These are phyloP conservation scores for Podospora didyma DNA, from an alignment of 495 filamentous ascomycete species.

Conservation along the genomic window DNA sequence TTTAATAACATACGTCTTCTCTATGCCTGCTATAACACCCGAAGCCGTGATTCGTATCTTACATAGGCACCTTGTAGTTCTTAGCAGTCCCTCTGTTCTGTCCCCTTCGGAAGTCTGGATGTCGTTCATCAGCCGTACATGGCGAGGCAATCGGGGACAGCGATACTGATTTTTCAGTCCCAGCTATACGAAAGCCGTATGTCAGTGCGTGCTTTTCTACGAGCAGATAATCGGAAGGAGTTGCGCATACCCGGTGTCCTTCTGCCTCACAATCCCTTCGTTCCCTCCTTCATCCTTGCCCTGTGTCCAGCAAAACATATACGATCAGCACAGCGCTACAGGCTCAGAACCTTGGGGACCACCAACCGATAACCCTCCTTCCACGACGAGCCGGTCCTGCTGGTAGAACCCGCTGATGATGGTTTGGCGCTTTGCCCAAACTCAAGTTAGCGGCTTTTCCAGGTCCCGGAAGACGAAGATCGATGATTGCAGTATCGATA, in stretches of 20 bases:
- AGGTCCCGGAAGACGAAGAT: background rate
- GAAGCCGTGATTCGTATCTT: too few species aligned
- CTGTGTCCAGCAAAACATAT: conserved; percentile 31
- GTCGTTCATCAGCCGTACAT: too few species aligned
- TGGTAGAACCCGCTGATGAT: conserved; percentile 93
- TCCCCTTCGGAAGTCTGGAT: too few species aligned
- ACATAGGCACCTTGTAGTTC: too few species aligned
- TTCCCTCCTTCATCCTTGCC: conserved; percentile 70
- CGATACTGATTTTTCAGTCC: conserved; percentile 14
- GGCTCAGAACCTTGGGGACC: background rate
- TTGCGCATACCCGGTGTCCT: conserved; percentile 26
- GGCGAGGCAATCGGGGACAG: too few species aligned
- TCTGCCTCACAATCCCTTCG: conserved; percentile 44
- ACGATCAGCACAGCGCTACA: background rate
- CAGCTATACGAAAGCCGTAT: conserved; percentile 5
- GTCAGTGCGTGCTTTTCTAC: background rate
- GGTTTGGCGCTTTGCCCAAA: conserved; percentile 72
- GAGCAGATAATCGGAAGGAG: background rate
- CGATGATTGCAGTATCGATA: too few species aligned
- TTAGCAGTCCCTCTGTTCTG: too few species aligned
- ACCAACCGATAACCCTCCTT: conserved; percentile 65
- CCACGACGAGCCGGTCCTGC: conserved; percentile 86
- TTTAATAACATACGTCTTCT: too few species aligned
- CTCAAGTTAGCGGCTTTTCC: background rate
- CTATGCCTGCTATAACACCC: too few species aligned